Percentiles rank a stretch among this genome's conserved stretches.
Conservation (phyloP, 257 asterid species). For the Rehmannia glutinosa region DNA sequence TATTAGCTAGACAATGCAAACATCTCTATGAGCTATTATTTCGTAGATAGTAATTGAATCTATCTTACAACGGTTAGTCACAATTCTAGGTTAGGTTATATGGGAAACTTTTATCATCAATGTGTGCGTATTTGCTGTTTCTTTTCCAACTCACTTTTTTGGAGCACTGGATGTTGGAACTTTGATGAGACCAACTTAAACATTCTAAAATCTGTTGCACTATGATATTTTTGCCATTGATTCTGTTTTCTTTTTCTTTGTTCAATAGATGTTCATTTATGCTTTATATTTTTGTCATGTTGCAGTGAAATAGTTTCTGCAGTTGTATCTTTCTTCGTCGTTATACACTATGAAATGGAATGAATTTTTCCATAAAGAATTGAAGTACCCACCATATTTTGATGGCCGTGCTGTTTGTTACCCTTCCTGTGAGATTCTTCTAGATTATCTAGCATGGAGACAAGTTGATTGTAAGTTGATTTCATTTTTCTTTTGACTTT, state of each 20-base stretch:
- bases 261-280: neutral
- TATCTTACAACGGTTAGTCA: too few species aligned
- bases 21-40: neutral
- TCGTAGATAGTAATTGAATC: too few species aligned
- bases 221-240: neutral
- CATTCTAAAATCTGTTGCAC: neutral
- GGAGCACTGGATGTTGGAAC: too few species aligned
- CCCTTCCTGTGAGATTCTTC: conserved; percentile 62
- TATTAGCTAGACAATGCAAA: neutral
- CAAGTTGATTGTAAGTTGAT: conserved; percentile 83
- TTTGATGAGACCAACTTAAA: neutral
- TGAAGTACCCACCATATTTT: conserved; percentile 63
- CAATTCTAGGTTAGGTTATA: too few species aligned
- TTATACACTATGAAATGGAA: conserved; percentile 69
- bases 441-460: conserved; percentile 88
- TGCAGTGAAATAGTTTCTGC: conserved; percentile 70
- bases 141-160: too few species aligned
- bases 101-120: too few species aligned
- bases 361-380: conserved; percentile 51
- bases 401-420: conserved; percentile 89
- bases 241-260: too few species aligned
- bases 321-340: conserved; percentile 69
- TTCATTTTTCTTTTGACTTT: neutral
- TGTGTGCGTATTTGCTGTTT: too few species aligned
- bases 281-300: conserved; percentile 1